A percentile compares a stretch with the other conserved stretches of the same genome.
These are phyloP conservation scores for Cladosporium colombiae DNA, from an alignment of 2,329 filamentous ascomycete genomes.

Conservation along the genomic window DNA sequence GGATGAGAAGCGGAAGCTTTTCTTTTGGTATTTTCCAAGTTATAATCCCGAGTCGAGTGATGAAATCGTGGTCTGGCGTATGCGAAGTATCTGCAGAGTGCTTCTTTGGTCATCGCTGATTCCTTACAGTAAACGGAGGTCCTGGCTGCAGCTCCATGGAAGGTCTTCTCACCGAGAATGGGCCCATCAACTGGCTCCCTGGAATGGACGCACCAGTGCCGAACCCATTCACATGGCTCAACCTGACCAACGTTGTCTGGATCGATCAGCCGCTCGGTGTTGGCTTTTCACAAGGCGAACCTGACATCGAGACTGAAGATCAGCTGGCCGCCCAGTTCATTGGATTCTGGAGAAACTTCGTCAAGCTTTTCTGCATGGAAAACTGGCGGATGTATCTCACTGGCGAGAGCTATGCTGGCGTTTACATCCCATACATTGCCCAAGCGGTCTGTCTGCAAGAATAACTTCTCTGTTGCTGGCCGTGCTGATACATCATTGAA, in stretches of 20 bases:
- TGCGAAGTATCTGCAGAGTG: neutral
- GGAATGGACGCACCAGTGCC: constrained; percentile 39
- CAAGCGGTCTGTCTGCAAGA: constrained; percentile 47
- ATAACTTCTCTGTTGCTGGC: constrained; percentile 41
- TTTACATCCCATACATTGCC: constrained; percentile 40
- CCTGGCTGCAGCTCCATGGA: constrained; percentile 48
- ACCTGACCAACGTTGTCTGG: constrained; percentile 45
- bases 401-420: constrained; percentile 43
- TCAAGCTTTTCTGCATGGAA: constrained; percentile 53
- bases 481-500: constrained; percentile 49
- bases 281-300: constrained; percentile 35
- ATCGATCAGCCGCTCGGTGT: constrained; percentile 43
- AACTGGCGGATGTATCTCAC: constrained; percentile 63
- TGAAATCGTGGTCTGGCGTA: constrained; percentile 40
- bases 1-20: constrained; percentile 39
- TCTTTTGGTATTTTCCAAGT: constrained; percentile 54
- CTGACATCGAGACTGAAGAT: constrained; percentile 32
- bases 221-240: constrained; percentile 50
- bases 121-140: constrained; percentile 35
- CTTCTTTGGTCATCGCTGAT: neutral
- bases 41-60: constrained; percentile 46
- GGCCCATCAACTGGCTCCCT: constrained; percentile 39
- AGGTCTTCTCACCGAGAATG: constrained; percentile 50
- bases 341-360: constrained; percentile 22
- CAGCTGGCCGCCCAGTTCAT: constrained; percentile 12